Base-by-base conservation (phyloP, 164 flowering plant genomes). In the Sedum album region DNA sequence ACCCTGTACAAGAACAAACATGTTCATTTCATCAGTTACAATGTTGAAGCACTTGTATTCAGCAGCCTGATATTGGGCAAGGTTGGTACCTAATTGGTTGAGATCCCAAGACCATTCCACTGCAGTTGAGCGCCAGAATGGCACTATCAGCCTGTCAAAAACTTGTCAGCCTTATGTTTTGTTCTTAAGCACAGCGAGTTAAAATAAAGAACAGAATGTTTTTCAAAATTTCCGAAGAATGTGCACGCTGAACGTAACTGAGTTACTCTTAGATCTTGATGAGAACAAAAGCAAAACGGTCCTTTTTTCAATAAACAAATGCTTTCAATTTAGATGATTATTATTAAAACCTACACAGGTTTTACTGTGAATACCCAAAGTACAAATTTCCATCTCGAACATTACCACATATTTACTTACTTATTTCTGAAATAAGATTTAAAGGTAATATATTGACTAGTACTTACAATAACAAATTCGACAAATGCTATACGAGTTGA, bases 401-500 rank as follows among this genome's bases (percentile, higher is more conserved):
- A 31, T 0, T 18, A 31, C 25, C 10, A 17, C 0, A 63, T 31
- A 4, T 18, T 33, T 7, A 38, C 2, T 17, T 2, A 21, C 2
- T 31, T 15, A 6, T 6, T 6, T 15, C 39, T 31, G 18, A 15
- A 20, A 62, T 35, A 31, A 13, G 26, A 33, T 17, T 20, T 33
- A 11, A 41, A 20, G 5, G 42, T 30, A 63, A 8, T 5, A n/a
- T 33, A 6, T 55, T 38, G 4, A 31, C 23, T 6, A 15, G 23
- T 62, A 69, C 85, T 82, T 74, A 86, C 93, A 82, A 78, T 57
- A 18, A 74, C 73, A 75, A 86, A 88, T 74, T 88, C 93, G 67
- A 88, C 88, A 80, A 88, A 88, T 68, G 90, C 93, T 72, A 88
- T 88, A 71, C 93, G 89, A 0, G 89, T 86, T 31, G 90, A 86